phyloP scores from a whole-genome alignment of 768 basidiomycete genomes.

The Termitomyces eurrhizus region DNA sequence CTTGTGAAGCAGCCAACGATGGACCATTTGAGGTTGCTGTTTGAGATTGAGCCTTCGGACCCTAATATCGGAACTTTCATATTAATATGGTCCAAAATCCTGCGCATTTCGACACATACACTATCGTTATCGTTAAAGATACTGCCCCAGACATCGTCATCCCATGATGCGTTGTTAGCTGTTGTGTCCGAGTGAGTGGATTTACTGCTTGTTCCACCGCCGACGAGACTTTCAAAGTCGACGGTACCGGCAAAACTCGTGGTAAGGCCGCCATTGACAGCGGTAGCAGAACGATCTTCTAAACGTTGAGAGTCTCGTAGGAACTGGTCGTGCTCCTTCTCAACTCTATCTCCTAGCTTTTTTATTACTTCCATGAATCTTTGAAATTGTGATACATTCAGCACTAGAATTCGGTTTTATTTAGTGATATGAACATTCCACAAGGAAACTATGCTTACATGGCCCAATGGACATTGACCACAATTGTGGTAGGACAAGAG shows the following conservation, averaged over 20 bases:
- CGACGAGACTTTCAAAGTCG: conserved; percentile 87
- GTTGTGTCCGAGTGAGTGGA: conserved; percentile 44
- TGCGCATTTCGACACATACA: conserved; percentile 16
- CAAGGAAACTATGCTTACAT: conserved; percentile 40
- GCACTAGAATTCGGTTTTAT: conserved; percentile 37
- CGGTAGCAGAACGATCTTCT: conserved; percentile 67
- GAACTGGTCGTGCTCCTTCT: conserved; percentile 89
- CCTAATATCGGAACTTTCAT: neutral
- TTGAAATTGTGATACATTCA: conserved; percentile 86
- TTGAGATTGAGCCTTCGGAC: conserved; percentile 20
- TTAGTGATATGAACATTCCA: conserved; percentile 1
- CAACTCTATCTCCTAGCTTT: conserved; percentile 80
- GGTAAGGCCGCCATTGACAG: conserved; percentile 36
- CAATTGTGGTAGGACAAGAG: conserved; percentile 82
- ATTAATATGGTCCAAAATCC: neutral
- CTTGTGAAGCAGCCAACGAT: conserved; percentile 20
- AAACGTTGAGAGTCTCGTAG: conserved; percentile 89
- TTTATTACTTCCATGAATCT: conserved; percentile 87
- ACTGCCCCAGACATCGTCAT: conserved; percentile 83
- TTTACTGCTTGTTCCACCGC: conserved; percentile 48
- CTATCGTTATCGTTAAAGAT: conserved; percentile 56
- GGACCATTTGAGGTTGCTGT: conserved; percentile 17
- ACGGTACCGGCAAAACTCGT: conserved; percentile 45
- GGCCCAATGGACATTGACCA: conserved; percentile 99
- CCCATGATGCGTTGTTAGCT: conserved; percentile 50